Conservation (phyloP, 2,329 filamentous ascomycete species). For the Verticillium klebahnii region DNA sequence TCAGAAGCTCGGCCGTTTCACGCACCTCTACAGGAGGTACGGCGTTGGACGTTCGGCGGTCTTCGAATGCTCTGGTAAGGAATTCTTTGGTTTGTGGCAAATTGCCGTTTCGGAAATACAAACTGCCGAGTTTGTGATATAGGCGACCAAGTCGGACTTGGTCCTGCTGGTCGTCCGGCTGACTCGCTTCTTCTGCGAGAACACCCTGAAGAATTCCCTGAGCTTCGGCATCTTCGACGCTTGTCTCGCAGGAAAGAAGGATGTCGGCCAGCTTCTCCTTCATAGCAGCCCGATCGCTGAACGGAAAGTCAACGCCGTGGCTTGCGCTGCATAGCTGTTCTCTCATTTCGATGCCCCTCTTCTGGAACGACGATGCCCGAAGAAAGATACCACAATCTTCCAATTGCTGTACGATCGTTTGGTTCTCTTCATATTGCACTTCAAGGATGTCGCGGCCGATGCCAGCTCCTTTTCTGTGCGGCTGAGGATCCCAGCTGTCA, state of each 20-base stretch:
- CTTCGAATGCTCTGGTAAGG: slow-evolving; percentile 17
- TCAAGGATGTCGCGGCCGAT: slow-evolving; percentile 16
- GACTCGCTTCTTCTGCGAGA: slow-evolving; percentile 12
- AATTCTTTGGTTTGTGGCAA: slow-evolving; percentile 14
- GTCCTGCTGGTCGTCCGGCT: slow-evolving; percentile 11
- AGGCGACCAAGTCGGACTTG: slow-evolving; percentile 12
- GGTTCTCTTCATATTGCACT: slow-evolving; percentile 17
- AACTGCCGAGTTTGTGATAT: slow-evolving; percentile 21
- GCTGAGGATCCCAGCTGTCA: slow-evolving; percentile 20
- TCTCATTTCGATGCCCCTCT: slow-evolving; percentile 17
- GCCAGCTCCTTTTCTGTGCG: slow-evolving; percentile 10
- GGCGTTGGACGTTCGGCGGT: slow-evolving; percentile 13
- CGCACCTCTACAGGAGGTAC: slow-evolving; percentile 11
- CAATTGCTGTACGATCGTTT: slow-evolving; percentile 16
- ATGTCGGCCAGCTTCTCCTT: slow-evolving; percentile 21
- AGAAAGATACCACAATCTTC: slow-evolving; percentile 15
- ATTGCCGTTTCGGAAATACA: slow-evolving; percentile 16
- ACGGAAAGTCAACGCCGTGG: slow-evolving; percentile 6
- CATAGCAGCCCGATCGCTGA: slow-evolving; percentile 16
- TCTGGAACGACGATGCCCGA: slow-evolving; percentile 18
- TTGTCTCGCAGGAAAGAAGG: slow-evolving; percentile 15
- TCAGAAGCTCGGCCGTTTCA: slow-evolving; percentile 19
- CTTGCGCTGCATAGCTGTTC: slow-evolving; percentile 12
- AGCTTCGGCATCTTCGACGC: slow-evolving; percentile 14
- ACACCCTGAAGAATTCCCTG: slow-evolving; percentile 15